Base-by-base conservation (phyloP, 2,329 filamentous ascomycete species). In the Rasamsonia emersonii region DNA sequence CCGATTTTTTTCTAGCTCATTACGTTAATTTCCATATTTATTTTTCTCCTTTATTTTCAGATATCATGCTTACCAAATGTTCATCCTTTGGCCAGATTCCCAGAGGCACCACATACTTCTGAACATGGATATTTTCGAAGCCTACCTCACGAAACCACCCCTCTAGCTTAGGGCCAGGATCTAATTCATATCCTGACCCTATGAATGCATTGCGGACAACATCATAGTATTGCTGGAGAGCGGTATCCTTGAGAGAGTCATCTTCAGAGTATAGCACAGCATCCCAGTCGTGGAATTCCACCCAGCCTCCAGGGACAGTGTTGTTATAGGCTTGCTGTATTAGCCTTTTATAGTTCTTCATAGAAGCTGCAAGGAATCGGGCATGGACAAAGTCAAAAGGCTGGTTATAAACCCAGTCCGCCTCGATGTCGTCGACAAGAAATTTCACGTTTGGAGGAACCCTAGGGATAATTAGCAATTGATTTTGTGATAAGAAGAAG, bases 301-400 rank as follows among this genome's bases (percentile, higher is more conserved):
- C 28, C 31, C 33, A 45, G 6, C 44, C 44, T n/a, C 44, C 44
- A 3, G 44, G 44, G 20, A 36, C 39, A 19, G 39, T 11, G 9
- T 10, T 10, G 7, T 11, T 27, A 14, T 27, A 27, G 13, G 7
- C 9, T 15, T 27, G 24, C 24, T 11, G 9, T 10, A 27, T 27
- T 14, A 27, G 9, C 13, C 13, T 27, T 9, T 8, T 26, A 34
- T 34, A 45, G 34, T 43, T 31, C 9, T 24, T 21, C 14, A 45
- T 28, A 15, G 28, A 30, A 9, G 14, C 23, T 9, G 31, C 16
- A 9, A 41, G 26, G 23, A 36, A 27, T 13, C 43, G 42, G 17
- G 16, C 28, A 28, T 42, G 39, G 24, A 46, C 41, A 21, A 36
- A 44, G 30, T 46, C 43, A 28, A 46, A 46, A n/a, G 24, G 29